Base-by-base conservation (phyloP, 352 stramenopile species). In the Pythium aristosporum region DNA sequence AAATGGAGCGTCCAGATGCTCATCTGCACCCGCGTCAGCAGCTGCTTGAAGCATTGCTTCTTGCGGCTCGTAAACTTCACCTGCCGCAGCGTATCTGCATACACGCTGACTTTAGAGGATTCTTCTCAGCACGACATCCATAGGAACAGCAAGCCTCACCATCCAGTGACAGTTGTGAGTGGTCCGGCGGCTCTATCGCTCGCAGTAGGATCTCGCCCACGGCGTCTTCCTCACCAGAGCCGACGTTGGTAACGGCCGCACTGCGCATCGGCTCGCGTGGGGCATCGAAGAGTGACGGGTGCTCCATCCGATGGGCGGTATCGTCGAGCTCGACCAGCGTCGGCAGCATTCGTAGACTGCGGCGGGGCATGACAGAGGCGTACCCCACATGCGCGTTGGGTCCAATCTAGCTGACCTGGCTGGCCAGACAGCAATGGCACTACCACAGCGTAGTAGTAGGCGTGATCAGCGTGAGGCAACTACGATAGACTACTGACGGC, bases 1-100 rank as follows among this genome's bases (percentile, higher is more conserved):
- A 83, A 80, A n/a, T 65, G 65, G 12, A 83, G 70, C 20, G 72
- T 75, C 61, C 69, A 75, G 10, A 77, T 15, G 11, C 71, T 76
- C 72, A 83, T 83, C 2, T 65, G 8, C 1, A 76, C 71, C 10
- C 73, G 75, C 32, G 53, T 49, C 13, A 80, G 63, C n/a, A 83
- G 25, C 37, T 75, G 48, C 42, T 77, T 74, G 57, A 83, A 75
- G 39, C 65, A 71, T n/a, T 55, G 53, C 53, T 79, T 79, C 16
- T 67, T 63, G 20, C 69, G 46, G 10, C 23, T 34, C 23, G 61
- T 71, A 6, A 75, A 54, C 37, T 80, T 80, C 28, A 80, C n/a
- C 37, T 75, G 42, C 11, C 59, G 60, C 23, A 80, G 37, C n/a
- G 66, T 77, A 13, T 69, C 72, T 76, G 25, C 25, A 30, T 30